Evolutionary conservation across 139 green algal genomes (phyloP).

Genomic region (Helicosporidium sp.): DNA sequence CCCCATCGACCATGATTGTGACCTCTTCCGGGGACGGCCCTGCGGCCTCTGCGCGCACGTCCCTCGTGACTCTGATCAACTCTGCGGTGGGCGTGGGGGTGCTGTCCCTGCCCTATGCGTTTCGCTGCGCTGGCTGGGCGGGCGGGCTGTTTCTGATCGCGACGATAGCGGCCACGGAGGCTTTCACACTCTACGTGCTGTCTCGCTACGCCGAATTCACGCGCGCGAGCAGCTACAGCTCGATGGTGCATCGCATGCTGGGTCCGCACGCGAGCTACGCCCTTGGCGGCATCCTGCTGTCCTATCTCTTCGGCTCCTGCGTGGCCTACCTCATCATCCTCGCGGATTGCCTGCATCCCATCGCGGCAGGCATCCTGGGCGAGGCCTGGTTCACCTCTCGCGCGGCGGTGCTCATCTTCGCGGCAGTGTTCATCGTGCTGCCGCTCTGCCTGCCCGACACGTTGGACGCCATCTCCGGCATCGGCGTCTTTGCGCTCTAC

Average conservation of each 20-base stretch:
- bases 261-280: constrained; percentile 25
- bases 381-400: constrained; percentile 8
- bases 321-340: constrained; percentile 52
- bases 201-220: constrained; percentile 28
- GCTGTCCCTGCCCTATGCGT: constrained; percentile 50
- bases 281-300: constrained; percentile 28
- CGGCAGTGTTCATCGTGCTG: constrained; percentile 17
- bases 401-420: constrained; percentile 10
- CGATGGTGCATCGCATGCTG: constrained; percentile 25
- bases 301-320: constrained; percentile 39
- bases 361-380: constrained; percentile 9
- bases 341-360: constrained; percentile 34
- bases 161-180: constrained; percentile 23
- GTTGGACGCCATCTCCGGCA: constrained; percentile 3
- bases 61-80: constrained; percentile 31
- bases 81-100: constrained; percentile 45
- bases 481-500: constrained; percentile 20
- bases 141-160: constrained; percentile 32
- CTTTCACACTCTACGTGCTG: constrained; percentile 52
- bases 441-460: constrained; percentile 38
- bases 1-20: not conserved
- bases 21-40: not conserved
- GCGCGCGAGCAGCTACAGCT: constrained; percentile 21
- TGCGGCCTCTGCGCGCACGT: not conserved
- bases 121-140: constrained; percentile 31